These are phyloP conservation scores for Kazachstania sp. DNA, from an alignment of 1,139 yeast species.

Conservation along the genomic window DNA sequence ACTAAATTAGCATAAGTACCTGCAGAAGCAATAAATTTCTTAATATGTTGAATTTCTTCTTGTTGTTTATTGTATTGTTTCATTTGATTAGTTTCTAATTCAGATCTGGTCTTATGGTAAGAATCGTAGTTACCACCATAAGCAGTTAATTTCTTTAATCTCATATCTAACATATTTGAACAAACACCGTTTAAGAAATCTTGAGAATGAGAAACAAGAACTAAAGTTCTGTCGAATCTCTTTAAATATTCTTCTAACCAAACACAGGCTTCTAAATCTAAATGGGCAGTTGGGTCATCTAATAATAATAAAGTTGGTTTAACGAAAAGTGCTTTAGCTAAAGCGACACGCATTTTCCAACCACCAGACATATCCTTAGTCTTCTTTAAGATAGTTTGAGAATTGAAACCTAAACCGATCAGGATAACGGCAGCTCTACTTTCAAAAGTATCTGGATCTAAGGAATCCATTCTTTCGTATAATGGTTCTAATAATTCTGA, in stretches of 20 bases:
- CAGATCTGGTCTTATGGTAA: constrained; percentile 87
- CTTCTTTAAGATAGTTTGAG: constrained; percentile 72
- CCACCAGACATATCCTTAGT: constrained; percentile 99
- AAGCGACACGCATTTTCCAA: constrained; percentile 75
- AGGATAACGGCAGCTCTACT: constrained; percentile 91
- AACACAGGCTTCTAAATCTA: constrained; percentile 98
- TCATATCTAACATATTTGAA: constrained; percentile 96
- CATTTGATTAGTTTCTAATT: constrained; percentile 95
- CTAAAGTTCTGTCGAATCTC: constrained; percentile 86
- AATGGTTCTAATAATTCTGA: constrained; percentile 74
- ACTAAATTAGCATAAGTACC: constrained; percentile 99
- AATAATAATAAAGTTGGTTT: constrained; percentile 77
- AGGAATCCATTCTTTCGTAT: constrained; percentile 89
- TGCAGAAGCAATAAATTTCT: constrained; percentile 97
- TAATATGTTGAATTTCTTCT: constrained; percentile 96
- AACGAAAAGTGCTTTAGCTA: constrained; percentile 72
- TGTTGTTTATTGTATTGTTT: constrained; percentile 95
- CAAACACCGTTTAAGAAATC: constrained; percentile 99
- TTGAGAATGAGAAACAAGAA: constrained; percentile 94
- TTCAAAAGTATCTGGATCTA: constrained; percentile 96
- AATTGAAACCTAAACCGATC: constrained; percentile 95
- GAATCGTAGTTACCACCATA: constrained; percentile 99
- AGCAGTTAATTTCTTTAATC: constrained; percentile 53
- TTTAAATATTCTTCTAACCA: constrained; percentile 98
- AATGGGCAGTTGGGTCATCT: constrained; percentile 99